Conservation (phyloP, 495 filamentous ascomycete genomes). For the Talaromyces thailandensis region DNA sequence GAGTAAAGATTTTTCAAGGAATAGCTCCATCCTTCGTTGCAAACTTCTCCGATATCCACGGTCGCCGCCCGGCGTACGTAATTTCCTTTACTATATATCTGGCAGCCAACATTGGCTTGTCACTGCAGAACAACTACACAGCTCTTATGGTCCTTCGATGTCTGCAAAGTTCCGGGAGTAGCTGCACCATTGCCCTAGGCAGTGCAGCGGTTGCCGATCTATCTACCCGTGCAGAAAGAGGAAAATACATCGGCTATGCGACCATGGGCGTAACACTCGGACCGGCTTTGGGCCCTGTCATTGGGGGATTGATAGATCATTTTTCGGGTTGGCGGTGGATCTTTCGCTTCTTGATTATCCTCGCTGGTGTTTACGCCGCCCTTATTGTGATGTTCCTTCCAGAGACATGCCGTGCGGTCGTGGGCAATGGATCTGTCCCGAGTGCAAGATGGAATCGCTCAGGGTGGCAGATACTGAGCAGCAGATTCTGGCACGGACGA, state of each 20-base stretch:
- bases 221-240: slow-evolving; percentile 32
- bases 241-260: slow-evolving; percentile 33
- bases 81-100: slow-evolving; percentile 34
- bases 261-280: slow-evolving; percentile 24
- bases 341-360: slow-evolving; percentile 67
- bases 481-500: slow-evolving; percentile 7
- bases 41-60: slow-evolving; percentile 36
- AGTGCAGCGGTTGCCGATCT: slow-evolving; percentile 35
- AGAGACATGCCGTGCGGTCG: slow-evolving; percentile 37
- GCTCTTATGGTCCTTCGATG: slow-evolving; percentile 41
- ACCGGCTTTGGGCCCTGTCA: slow-evolving; percentile 49
- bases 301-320: slow-evolving; percentile 56
- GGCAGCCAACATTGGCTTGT: slow-evolving; percentile 39
- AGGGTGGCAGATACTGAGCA: slow-evolving; percentile 12
- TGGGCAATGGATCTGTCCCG: slow-evolving; percentile 37
- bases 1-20: slow-evolving; percentile 37
- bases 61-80: slow-evolving; percentile 37
- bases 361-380: slow-evolving; percentile 30
- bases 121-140: slow-evolving; percentile 30
- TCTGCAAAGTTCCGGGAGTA: slow-evolving; percentile 39
- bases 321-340: slow-evolving; percentile 62
- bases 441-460: slow-evolving; percentile 31
- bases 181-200: slow-evolving; percentile 30
- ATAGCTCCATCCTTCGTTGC: slow-evolving; percentile 39
- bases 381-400: slow-evolving; percentile 23